Conservation (phyloP, 1,284 basidiomycete species). For the Pascua guehoae region DNA sequence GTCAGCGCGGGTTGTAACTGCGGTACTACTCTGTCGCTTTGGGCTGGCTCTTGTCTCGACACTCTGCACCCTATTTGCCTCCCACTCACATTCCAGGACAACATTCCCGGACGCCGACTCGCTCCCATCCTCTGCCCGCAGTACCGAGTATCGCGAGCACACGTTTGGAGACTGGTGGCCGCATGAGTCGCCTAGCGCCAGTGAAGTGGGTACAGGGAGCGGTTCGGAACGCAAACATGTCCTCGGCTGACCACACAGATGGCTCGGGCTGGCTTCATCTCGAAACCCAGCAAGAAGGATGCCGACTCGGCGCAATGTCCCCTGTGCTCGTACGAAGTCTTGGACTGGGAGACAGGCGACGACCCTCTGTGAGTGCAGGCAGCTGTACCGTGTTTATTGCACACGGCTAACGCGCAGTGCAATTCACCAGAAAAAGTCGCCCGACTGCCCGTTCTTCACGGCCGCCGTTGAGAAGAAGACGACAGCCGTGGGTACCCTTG, state of each 20-base stretch:
- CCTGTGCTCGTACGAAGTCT: conserved; percentile 68
- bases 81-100: conserved; percentile 51
- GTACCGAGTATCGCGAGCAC: conserved; percentile 64
- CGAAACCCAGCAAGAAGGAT: conserved; percentile 61
- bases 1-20: no score
- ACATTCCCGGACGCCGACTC: conserved; percentile 58
- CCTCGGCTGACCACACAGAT: conserved; percentile 55
- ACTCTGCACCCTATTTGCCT: no score
- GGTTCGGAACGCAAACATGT: no score
- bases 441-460: conserved; percentile 44
- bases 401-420: conserved; percentile 26
- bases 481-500: neutral
- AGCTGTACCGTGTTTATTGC: neutral
- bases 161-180: conserved; percentile 71
- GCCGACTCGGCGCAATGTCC: conserved; percentile 69
- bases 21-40: no score
- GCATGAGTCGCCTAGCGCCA: conserved; percentile 66
- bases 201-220: conserved; percentile 55
- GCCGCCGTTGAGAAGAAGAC: conserved; percentile 16
- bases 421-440: conserved; percentile 35
- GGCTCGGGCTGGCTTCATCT: conserved; percentile 77
- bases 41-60: no score
- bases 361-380: conserved; percentile 59
- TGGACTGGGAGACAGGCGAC: conserved; percentile 75
- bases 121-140: conserved; percentile 61